Base-by-base conservation (phyloP, 345 rosid genomes). In the Aegle marmelos region DNA sequence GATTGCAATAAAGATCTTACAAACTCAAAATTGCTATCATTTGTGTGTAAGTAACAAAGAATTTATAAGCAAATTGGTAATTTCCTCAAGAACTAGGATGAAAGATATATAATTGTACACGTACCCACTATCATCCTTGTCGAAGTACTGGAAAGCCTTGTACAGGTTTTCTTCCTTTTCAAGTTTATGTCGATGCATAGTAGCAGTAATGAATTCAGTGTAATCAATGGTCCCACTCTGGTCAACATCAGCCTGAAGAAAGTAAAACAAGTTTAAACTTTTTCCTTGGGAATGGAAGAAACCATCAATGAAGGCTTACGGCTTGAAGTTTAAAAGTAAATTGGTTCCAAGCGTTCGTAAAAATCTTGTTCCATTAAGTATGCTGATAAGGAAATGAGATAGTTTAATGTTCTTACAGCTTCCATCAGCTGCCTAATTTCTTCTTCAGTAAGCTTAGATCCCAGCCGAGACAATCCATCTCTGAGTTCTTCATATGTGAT, bases 351-450 rank as follows among this genome's bases (percentile, higher is more conserved):
- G 28, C 10, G 21, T 60, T 30, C 59, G 62, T 25, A 19, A 61
- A 53, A 16, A 33, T 61, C 37, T n/a, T 19, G 16, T 79, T 5
- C 24, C 28, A 50, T 27, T 14, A 60, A 11, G 70, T 48, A 33
- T 5, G 14, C 67, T 28, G 9, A 57, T 9, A 31, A 22, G 64
- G 28, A 75, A 66, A 56, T 76, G 17, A 30, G 50, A 70, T 8
- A 34, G 28, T 28, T 7, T 3, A 50, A 16, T 45, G 71, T 75
- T 75, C 95, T 89, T 89, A 96, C 99, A 68, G 98, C 98, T 62
- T 93, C 98, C 99, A 96, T 92, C 39, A 96, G 90, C 83, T 91
- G 95, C 87, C 83, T 83, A 60, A 90, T 88, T 86, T 96, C 99
- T 56, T 82, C 30, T 86, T 94, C 98, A 0, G 88, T 73, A 53